These are phyloP conservation scores for Diplodia corticola DNA, from an alignment of 2,329 filamentous ascomycete species.

Conservation along the genomic window DNA sequence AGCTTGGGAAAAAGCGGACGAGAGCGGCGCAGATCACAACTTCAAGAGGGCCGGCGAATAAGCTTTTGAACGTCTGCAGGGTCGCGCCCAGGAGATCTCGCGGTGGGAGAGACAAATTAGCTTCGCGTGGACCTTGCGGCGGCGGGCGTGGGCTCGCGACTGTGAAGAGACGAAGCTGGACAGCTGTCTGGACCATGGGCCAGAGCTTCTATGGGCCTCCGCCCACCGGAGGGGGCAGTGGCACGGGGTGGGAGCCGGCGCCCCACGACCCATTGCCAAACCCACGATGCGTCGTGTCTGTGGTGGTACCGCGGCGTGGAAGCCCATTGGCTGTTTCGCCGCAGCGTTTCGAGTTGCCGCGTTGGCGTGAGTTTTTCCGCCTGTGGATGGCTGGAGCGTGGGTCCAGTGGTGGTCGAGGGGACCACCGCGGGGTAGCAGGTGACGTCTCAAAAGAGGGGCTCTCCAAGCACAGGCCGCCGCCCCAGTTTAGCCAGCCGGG, in stretches of 20 bases:
- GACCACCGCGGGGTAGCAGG: conserved; percentile 16
- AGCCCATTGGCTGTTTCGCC: neutral
- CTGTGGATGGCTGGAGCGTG: conserved; percentile 13
- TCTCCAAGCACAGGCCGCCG: neutral
- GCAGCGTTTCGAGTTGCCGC: conserved; percentile 4
- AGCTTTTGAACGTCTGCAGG: conserved; percentile 10
- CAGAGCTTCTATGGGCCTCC: conserved; percentile 3
- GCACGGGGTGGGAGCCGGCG: conserved; percentile 1
- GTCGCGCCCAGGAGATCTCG: neutral
- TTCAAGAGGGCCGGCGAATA: conserved; percentile 4
- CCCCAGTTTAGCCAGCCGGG: neutral
- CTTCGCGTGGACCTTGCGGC: neutral
- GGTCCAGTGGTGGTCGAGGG: neutral
- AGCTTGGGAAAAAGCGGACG: neutral
- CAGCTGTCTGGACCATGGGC: neutral
- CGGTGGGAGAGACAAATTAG: conserved; percentile 9
- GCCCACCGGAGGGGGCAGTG: conserved; percentile 7
- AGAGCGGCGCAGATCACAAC: neutral
- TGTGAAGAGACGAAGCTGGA: neutral
- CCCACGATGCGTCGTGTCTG: conserved; percentile 1
- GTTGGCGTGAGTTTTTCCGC: conserved; percentile 11
- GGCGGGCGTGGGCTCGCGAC: neutral
- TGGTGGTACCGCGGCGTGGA: neutral
- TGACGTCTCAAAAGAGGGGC: conserved; percentile 20
- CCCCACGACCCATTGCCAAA: conserved; percentile 3